Conservation (phyloP, 2,329 filamentous ascomycete genomes). For the Orbilia quercus region DNA sequence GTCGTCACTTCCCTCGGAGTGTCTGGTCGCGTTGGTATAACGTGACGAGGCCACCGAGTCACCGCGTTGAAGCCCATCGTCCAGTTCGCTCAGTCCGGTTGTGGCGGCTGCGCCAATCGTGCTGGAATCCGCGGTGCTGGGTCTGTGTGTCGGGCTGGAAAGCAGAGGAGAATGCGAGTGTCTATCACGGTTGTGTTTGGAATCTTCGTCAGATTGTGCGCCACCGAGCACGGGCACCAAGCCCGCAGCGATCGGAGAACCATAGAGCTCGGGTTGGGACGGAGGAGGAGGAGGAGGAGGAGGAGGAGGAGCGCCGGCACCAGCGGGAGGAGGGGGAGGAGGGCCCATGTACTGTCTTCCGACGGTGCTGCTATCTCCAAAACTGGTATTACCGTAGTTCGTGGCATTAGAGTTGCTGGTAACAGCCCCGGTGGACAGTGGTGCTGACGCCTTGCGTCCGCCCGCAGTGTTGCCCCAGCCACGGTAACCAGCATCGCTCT, state of each 20-base stretch:
- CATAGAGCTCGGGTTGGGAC: conserved; percentile 45
- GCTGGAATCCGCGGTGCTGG: conserved; percentile 77
- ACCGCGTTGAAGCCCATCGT: conserved; percentile 81
- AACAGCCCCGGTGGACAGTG: conserved; percentile 76
- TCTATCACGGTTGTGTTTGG: conserved; percentile 71
- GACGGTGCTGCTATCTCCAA: conserved; percentile 6
- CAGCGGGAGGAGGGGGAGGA: no score
- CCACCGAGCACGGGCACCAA: conserved; percentile 13
- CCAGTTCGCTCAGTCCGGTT: conserved; percentile 73
- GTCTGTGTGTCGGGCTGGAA: conserved; percentile 66
- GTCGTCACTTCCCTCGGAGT: conserved; percentile 73
- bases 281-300: conserved; percentile 21
- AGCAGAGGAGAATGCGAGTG: conserved; percentile 76
- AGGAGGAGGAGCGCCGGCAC: no score
- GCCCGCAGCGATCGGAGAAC: conserved; percentile 23
- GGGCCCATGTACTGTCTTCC: conserved; percentile 14
- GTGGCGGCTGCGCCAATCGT: conserved; percentile 85
- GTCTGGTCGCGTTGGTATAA: conserved; percentile 81
- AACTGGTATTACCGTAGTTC: conserved; percentile 26
- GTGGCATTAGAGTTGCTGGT: conserved; percentile 22
- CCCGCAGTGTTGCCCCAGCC: conserved; percentile 88
- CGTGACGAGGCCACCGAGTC: conserved; percentile 96
- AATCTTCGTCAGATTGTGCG: conserved; percentile 24
- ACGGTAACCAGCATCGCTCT: conserved; percentile 85
- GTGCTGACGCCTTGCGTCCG: conserved; percentile 78